phyloP scores from a whole-genome alignment of 2,329 filamentous ascomycete species.

The Ascochyta pisi region DNA sequence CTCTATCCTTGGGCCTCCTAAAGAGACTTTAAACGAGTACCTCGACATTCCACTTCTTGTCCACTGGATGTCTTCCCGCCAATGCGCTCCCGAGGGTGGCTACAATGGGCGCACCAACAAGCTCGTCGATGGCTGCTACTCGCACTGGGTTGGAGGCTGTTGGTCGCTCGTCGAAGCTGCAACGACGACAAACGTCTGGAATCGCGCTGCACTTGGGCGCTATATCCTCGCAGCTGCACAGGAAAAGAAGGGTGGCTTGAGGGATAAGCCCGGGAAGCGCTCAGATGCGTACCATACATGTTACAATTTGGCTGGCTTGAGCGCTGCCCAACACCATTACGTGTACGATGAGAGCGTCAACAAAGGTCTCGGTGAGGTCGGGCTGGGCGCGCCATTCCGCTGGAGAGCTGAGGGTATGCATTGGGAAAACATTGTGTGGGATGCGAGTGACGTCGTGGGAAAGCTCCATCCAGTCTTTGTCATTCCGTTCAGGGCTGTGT shows the following conservation, averaged over 20 bases:
- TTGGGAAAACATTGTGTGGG: slow-evolving; percentile 64
- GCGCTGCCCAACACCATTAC: slow-evolving; percentile 75
- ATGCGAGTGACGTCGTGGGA: slow-evolving; percentile 72
- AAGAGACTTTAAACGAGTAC: slow-evolving; percentile 75
- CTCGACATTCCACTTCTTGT: slow-evolving; percentile 79
- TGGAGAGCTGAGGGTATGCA: slow-evolving; percentile 57
- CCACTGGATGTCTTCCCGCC: slow-evolving; percentile 87
- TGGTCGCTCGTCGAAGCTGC: slow-evolving; percentile 90
- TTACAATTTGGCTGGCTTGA: slow-evolving; percentile 87
- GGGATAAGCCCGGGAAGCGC: slow-evolving; percentile 90
- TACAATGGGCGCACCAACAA: slow-evolving; percentile 97
- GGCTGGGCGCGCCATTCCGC: slow-evolving; percentile 51
- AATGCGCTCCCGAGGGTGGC: slow-evolving; percentile 90
- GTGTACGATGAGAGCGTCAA: slow-evolving; percentile 52
- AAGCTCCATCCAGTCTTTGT: slow-evolving; percentile 85
- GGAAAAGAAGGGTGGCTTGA: slow-evolving; percentile 77
- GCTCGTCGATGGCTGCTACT: slow-evolving; percentile 97
- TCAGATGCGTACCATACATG: slow-evolving; percentile 93
- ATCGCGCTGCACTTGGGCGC: slow-evolving; percentile 80
- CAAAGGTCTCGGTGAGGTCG: slow-evolving; percentile 32
- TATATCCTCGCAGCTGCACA: slow-evolving; percentile 94
- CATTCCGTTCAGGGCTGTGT: slow-evolving; percentile 74
- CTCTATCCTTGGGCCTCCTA: slow-evolving; percentile 81
- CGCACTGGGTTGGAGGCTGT: slow-evolving; percentile 95
- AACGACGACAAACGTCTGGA: slow-evolving; percentile 67